Conservation (phyloP, 768 basidiomycete genomes). For the Termitomyces sp. region DNA sequence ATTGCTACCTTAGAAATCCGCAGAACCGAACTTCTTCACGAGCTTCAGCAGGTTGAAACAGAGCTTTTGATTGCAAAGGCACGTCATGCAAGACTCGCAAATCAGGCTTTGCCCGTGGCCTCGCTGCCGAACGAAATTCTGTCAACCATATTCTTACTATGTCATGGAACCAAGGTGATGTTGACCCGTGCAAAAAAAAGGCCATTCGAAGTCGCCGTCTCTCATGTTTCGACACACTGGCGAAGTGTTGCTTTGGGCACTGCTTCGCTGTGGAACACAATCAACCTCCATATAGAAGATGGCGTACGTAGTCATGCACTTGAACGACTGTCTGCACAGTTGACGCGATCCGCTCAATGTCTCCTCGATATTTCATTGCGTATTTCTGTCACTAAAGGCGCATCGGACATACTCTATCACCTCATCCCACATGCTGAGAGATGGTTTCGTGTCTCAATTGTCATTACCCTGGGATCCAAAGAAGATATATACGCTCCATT, state of each 20-base stretch:
- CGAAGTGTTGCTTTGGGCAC: slow-evolving; percentile 31
- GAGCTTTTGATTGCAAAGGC: slow-evolving; percentile 26
- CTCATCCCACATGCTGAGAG: slow-evolving; percentile 29
- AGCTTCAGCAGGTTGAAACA: slow-evolving; percentile 26
- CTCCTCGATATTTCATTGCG: slow-evolving; percentile 29
- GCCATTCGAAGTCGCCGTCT: slow-evolving; percentile 31
- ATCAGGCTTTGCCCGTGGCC: slow-evolving; percentile 26
- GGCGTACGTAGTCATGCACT: slow-evolving; percentile 14
- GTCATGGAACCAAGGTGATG: slow-evolving; percentile 16
- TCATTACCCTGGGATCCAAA: slow-evolving; percentile 14
- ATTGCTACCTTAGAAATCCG: slow-evolving; percentile 22
- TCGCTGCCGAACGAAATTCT: slow-evolving; percentile 37
- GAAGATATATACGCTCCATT: slow-evolving; percentile 24
- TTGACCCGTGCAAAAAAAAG: background rate
- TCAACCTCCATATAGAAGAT: slow-evolving; percentile 25
- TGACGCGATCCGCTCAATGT: slow-evolving; percentile 30
- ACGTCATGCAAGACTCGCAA: slow-evolving; percentile 26
- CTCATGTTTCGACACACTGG: slow-evolving; percentile 43
- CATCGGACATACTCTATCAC: slow-evolving; percentile 22
- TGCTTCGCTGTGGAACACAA: slow-evolving; percentile 38
- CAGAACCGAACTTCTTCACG: slow-evolving; percentile 24
- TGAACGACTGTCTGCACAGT: slow-evolving; percentile 27
- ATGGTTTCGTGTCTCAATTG: slow-evolving; percentile 33
- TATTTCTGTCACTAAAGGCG: slow-evolving; percentile 12
- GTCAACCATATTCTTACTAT: slow-evolving; percentile 29